These are phyloP conservation scores for Candida peoriensis DNA, from an alignment of 805 yeast species.

Conservation along the genomic window DNA sequence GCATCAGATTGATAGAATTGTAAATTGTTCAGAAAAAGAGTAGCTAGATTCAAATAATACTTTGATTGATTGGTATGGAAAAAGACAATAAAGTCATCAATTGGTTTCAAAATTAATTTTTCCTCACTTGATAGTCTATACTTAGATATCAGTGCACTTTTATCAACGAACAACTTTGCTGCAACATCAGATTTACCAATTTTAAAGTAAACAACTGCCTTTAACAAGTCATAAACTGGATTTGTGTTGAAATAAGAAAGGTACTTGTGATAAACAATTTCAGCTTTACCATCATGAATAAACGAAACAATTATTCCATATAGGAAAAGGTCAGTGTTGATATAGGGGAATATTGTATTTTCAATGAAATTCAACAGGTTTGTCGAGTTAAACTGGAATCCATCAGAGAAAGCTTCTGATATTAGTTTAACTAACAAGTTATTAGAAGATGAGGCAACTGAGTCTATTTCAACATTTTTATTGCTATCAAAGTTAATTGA, in stretches of 20 bases:
- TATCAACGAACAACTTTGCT: constrained; percentile 24
- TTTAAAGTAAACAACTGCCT: constrained; percentile 21
- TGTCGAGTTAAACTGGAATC: constrained; percentile 11
- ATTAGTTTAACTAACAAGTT: constrained; percentile 12
- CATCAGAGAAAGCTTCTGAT: constrained; percentile 7
- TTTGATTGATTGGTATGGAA: constrained; percentile 28
- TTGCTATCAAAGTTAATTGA: constrained; percentile 11
- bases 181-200: constrained; percentile 25
- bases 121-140: constrained; percentile 20
- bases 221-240: constrained; percentile 18
- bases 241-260: constrained; percentile 12
- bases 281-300: constrained; percentile 9
- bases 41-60: constrained; percentile 34
- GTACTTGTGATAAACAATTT: constrained; percentile 13
- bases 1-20: constrained; percentile 28
- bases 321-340: constrained; percentile 16
- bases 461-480: constrained; percentile 18
- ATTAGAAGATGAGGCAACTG: constrained; percentile 6
- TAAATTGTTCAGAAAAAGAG: constrained; percentile 29
- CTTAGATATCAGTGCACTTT: constrained; percentile 25
- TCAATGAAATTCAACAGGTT: constrained; percentile 12
- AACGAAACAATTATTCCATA: constrained; percentile 8
- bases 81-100: constrained; percentile 21
- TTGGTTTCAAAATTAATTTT: constrained; percentile 15
- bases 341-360: constrained; percentile 12